A percentile compares a stretch with the other conserved stretches of the same genome.
Conservation (phyloP, 1,284 basidiomycete genomes). For the Singerocomus rubriflavus region DNA sequence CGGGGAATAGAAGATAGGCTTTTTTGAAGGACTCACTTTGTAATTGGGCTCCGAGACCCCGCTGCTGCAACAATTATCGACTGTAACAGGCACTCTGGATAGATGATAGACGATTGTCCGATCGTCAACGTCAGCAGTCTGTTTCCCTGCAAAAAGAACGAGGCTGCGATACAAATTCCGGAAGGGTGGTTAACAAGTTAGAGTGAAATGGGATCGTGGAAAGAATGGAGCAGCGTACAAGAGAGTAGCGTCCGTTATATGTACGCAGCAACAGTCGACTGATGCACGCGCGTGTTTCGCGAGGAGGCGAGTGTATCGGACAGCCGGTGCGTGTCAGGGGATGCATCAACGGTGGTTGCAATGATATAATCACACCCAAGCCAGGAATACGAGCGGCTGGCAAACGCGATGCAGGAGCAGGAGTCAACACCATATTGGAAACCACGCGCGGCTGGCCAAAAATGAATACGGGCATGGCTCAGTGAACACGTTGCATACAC, state of each 20-base stretch:
- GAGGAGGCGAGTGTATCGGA: slow-evolving; percentile 12
- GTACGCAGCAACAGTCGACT: slow-evolving; percentile 15
- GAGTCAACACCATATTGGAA: slow-evolving; percentile 14
- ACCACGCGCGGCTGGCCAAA: slow-evolving; percentile 14
- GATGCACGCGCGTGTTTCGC: slow-evolving; percentile 14
- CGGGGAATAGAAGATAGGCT: slow-evolving; percentile 7
- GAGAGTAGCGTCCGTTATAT: slow-evolving; percentile 26
- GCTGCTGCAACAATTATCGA: slow-evolving; percentile 2
- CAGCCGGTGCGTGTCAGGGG: slow-evolving; percentile 11
- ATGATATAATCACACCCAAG: slow-evolving; percentile 7
- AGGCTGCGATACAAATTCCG: not conserved
- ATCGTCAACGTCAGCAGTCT: slow-evolving; percentile 3
- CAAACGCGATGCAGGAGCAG: slow-evolving; percentile 17
- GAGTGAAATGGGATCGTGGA: slow-evolving; percentile 8
- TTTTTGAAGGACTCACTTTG: slow-evolving; percentile 13
- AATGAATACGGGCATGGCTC: slow-evolving; percentile 9
- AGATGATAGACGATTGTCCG: not conserved
- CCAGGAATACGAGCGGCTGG: slow-evolving; percentile 13
- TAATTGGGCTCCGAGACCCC: slow-evolving; percentile 2
- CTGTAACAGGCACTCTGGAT: not conserved
- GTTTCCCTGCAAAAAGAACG: slow-evolving; percentile 1
- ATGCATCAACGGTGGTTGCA: slow-evolving; percentile 9
- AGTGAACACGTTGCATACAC: slow-evolving; percentile 17
- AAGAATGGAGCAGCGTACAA: slow-evolving; percentile 11
- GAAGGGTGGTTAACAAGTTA: not conserved